phyloP scores from a whole-genome alignment of 768 basidiomycete genomes.

The Termitomyces sp. region DNA sequence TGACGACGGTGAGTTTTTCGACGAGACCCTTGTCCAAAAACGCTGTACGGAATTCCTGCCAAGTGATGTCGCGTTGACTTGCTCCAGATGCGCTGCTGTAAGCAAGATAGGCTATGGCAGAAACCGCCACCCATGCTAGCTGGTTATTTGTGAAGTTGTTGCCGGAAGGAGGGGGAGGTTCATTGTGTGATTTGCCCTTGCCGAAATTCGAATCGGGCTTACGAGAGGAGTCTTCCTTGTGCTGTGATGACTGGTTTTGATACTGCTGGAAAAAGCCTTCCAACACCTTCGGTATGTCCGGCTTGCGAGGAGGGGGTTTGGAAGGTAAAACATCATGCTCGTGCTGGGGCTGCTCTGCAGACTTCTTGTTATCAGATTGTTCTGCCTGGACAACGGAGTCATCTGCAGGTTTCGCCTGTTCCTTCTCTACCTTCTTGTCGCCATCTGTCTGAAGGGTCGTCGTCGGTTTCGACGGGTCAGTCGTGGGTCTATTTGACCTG shows the following conservation, averaged over 20 bases:
- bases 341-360: slow-evolving; percentile 24
- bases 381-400: slow-evolving; percentile 2
- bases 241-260: slow-evolving; percentile 38
- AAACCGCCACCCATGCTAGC: slow-evolving; percentile 44
- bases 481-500: slow-evolving; percentile 16
- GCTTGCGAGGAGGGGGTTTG: slow-evolving; percentile 26
- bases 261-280: slow-evolving; percentile 81
- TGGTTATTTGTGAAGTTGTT: slow-evolving; percentile 58
- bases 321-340: slow-evolving; percentile 18
- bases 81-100: slow-evolving; percentile 55
- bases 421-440: background rate
- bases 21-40: slow-evolving; percentile 97
- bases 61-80: slow-evolving; percentile 88
- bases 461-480: background rate
- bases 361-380: slow-evolving; percentile 11
- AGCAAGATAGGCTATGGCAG: slow-evolving; percentile 61
- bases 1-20: slow-evolving; percentile 89
- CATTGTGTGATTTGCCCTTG: slow-evolving; percentile 29
- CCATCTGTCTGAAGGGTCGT: background rate
- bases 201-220: slow-evolving; percentile 33
- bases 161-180: slow-evolving; percentile 48
- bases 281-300: slow-evolving; percentile 59
- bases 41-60: slow-evolving; percentile 98
- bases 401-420: background rate
- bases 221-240: slow-evolving; percentile 30